Evolutionary conservation across 371 early-diverging fungal genomes (phyloP).

Genomic region (Lichtheimia ornata): DNA sequence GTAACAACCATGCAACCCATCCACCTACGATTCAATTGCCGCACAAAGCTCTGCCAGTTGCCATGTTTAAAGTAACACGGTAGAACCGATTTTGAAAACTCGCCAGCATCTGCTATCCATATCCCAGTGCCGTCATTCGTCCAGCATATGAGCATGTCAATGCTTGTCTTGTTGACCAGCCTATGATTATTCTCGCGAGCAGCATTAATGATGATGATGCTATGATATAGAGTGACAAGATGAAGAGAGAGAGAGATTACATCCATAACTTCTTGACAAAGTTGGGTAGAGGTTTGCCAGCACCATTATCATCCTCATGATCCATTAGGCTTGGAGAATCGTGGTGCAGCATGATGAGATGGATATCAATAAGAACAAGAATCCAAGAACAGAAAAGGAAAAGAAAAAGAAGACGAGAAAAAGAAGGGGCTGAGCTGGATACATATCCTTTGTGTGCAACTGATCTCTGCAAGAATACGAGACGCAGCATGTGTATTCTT

Average conservation of each 20-base stretch:
- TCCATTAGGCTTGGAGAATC: neutral
- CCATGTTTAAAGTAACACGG: slow-evolving; percentile 91
- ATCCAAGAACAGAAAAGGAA: slow-evolving; percentile 3
- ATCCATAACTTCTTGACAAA: slow-evolving; percentile 73
- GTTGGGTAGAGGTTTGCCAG: slow-evolving; percentile 47
- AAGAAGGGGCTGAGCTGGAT: neutral
- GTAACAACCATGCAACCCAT: neutral
- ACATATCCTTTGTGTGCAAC: no score
- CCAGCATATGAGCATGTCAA: slow-evolving; percentile 74
- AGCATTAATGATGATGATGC: neutral
- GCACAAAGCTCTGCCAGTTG: slow-evolving; percentile 92
- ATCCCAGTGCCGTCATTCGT: slow-evolving; percentile 73
- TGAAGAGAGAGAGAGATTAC: slow-evolving; percentile 26
- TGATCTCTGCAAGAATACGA: no score
- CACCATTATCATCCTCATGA: neutral
- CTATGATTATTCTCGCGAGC: slow-evolving; percentile 22
- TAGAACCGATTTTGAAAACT: slow-evolving; percentile 83
- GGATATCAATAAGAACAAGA: slow-evolving; percentile 2
- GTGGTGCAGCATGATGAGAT: slow-evolving; percentile 2
- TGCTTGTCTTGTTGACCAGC: slow-evolving; percentile 69
- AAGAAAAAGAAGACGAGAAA: slow-evolving; percentile 6
- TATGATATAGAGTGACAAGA: neutral
- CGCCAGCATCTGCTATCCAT: slow-evolving; percentile 64
- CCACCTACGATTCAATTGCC: slow-evolving; percentile 78
- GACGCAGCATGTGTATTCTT: no score